Conservation (phyloP, 2,329 filamentous ascomycete species). For the Didymella sp. region DNA sequence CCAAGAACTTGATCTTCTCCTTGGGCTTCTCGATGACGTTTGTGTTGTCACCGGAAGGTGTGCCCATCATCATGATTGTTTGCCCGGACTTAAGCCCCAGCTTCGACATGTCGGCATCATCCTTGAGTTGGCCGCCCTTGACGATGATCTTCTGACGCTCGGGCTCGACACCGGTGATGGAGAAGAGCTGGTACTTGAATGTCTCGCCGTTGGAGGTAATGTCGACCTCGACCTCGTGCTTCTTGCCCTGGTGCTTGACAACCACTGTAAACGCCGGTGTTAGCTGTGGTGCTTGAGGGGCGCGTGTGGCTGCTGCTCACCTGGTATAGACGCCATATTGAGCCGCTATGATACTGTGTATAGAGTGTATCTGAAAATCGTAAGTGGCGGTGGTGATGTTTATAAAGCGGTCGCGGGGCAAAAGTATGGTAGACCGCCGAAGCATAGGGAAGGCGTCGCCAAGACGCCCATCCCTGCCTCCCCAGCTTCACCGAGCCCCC, state of each 20-base stretch:
- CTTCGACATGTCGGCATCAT: conserved; percentile 86
- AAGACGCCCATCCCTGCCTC: conserved; percentile 27
- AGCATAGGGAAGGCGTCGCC: conserved; percentile 38
- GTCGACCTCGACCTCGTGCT: conserved; percentile 93
- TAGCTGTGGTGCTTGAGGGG: conserved; percentile 25
- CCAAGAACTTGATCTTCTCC: conserved; percentile 84
- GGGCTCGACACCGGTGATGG: conserved; percentile 92
- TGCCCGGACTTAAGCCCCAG: conserved; percentile 86
- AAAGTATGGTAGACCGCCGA: conserved; percentile 38
- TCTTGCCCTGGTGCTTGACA: conserved; percentile 95
- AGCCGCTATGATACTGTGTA: conserved; percentile 10
- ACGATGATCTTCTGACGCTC: conserved; percentile 95
- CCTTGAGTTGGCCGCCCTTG: conserved; percentile 93
- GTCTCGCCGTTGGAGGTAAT: conserved; percentile 83
- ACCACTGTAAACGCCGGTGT: conserved; percentile 65
- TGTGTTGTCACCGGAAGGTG: conserved; percentile 70
- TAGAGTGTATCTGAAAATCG: not conserved
- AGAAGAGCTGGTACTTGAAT: conserved; percentile 95
- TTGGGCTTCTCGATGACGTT: conserved; percentile 73
- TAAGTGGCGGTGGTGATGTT: conserved; percentile 22
- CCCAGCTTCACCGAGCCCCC: conserved; percentile 40
- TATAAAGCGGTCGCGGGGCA: conserved; percentile 39
- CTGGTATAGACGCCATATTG: conserved; percentile 50
- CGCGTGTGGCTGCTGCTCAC: conserved; percentile 22
- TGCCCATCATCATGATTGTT: conserved; percentile 96